Evolutionary conservation across 257 asterid species (phyloP).

Genomic region (Nicotiana knightiana): DNA sequence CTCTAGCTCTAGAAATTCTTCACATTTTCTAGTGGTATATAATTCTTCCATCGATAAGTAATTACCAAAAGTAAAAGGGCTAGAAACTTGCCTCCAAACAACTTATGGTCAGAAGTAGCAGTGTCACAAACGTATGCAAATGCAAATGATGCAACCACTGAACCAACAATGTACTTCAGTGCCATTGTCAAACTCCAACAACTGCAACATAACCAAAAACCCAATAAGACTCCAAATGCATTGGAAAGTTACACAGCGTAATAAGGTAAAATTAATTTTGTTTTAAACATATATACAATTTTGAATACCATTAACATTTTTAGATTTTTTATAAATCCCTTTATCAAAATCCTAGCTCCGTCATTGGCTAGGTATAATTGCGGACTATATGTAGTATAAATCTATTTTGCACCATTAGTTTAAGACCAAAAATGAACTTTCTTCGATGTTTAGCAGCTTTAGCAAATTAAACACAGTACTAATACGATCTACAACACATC

Average conservation of each 20-base stretch:
- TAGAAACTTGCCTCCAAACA: slow-evolving; percentile 19
- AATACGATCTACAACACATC: neutral
- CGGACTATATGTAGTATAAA: neutral
- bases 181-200: slow-evolving; percentile 22
- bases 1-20: neutral
- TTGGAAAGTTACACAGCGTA: too few relatives aligned
- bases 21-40: neutral
- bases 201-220: slow-evolving; percentile 6
- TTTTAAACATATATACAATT: too few relatives aligned
- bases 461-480: neutral
- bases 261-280: too few relatives aligned
- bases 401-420: neutral
- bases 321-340: too few relatives aligned
- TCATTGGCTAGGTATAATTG: too few relatives aligned
- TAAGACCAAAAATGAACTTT: neutral
- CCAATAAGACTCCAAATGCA: neutral
- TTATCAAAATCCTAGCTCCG: too few relatives aligned
- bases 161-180: slow-evolving; percentile 16
- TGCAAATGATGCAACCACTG: slow-evolving; percentile 23
- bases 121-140: slow-evolving; percentile 27
- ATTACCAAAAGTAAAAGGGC: neutral
- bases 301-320: too few relatives aligned
- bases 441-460: neutral
- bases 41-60: too few relatives aligned
- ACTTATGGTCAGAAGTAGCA: slow-evolving; percentile 22